Base-by-base conservation (phyloP, 1,139 yeast species). In the Blastobotrys apis region DNA sequence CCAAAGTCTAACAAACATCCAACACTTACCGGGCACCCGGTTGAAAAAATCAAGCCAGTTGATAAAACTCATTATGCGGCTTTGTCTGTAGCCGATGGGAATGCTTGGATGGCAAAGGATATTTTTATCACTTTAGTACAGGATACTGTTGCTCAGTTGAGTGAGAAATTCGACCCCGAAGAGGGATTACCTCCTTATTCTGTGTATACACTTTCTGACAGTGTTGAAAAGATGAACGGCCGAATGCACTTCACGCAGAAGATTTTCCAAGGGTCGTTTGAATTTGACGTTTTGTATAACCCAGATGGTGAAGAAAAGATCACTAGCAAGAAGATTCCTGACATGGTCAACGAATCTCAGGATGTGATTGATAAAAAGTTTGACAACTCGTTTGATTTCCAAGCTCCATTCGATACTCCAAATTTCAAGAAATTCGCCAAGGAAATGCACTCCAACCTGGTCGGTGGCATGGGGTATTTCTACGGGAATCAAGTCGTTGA, bases 401-500 rank as follows among this genome's bases (percentile, higher is more conserved):
- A 67, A 21, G 63, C 74, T 1, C 94, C 94, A 1, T 84, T 77
- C 57, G 62, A 72, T 43, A 59, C 64, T 1, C 61, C 61, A 6
- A 67, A 74, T 47, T 73, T 80, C 57, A 57, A 65, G 25, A 56
- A 58, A 8, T 90, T 92, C 66, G 95, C 90, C 1, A 73, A 84
- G 54, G 92, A 85, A 54, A 69, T 87, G 33, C 62, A 92, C 15
- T 84, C 97, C 0, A 92, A 92, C 41, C 69, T 92, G 39, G 65
- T 87, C 45, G 98, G 97, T 12, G 97, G 97, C 8, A 74, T 92
- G 44, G 85, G 95, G 1, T 90, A 87, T 63, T 84, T 84, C 57
- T 73, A 86, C 57, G 98, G 98, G n/a, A 84, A 81, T 45, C 87
- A 84, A 46, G 59, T 84, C 41, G 95, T 90, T 13, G 96, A 88